These are phyloP conservation scores for Epichloe gansuensis DNA, from an alignment of 2,329 filamentous ascomycete species.

Conservation along the genomic window DNA sequence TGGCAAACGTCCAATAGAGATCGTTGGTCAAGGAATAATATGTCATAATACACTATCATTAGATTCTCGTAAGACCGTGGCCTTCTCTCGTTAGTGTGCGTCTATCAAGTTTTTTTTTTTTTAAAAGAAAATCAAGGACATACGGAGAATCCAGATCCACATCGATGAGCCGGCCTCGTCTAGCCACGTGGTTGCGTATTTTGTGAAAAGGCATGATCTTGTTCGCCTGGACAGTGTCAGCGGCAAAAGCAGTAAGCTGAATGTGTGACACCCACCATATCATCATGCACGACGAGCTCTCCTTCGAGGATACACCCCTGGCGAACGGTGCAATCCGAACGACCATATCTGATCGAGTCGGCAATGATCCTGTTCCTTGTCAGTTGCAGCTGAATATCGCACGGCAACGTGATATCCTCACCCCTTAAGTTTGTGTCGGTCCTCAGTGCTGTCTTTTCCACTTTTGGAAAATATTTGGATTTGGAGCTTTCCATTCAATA, in stretches of 20 bases:
- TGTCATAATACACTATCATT: conserved; percentile 50
- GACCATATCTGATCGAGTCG: conserved; percentile 50
- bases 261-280: conserved; percentile 28
- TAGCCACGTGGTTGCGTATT: conserved; percentile 65
- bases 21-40: conserved; percentile 39
- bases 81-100: conserved; percentile 21
- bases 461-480: conserved; percentile 87
- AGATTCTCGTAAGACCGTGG: conserved; percentile 38
- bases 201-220: conserved; percentile 66
- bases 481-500: conserved; percentile 36
- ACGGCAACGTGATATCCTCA: conserved; percentile 16
- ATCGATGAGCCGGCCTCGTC: conserved; percentile 58
- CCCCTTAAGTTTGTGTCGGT: conserved; percentile 49
- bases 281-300: conserved; percentile 68
- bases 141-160: conserved; percentile 56
- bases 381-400: conserved; percentile 1
- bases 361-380: conserved; percentile 37
- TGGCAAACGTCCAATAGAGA: conserved; percentile 40
- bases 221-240: conserved; percentile 28
- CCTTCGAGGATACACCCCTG: conserved; percentile 67
- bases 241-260: background rate
- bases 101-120: background rate
- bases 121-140: conserved; percentile 12
- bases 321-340: conserved; percentile 43
- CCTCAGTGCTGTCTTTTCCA: conserved; percentile 73